These are phyloP conservation scores for Chlorella sp. DNA, from an alignment of 139 green algal genomes.

Conservation along the genomic window DNA sequence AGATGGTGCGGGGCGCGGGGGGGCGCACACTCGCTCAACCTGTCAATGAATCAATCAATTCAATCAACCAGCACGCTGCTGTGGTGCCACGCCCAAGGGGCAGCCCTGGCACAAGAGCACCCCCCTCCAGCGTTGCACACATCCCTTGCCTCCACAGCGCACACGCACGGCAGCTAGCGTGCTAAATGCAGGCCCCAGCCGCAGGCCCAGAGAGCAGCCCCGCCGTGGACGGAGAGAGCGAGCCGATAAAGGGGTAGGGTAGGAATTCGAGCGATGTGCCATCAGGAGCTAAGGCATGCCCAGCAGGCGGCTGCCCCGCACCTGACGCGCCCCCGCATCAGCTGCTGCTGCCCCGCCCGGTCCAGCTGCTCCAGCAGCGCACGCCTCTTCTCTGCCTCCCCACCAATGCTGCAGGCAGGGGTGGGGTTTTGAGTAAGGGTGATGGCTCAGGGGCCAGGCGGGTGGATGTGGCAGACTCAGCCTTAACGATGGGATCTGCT, in stretches of 20 bases:
- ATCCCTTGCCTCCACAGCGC: neutral
- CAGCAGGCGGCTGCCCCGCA: neutral
- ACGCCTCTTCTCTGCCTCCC: conserved; percentile 35
- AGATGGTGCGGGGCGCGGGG: no score
- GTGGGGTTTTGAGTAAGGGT: neutral
- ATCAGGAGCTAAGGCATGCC: no score
- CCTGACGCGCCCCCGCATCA: conserved; percentile 45
- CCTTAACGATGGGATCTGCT: no score
- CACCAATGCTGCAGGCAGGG: neutral
- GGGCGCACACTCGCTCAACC: no score
- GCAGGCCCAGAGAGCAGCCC: neutral
- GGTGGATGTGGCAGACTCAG: neutral
- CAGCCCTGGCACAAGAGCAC: neutral
- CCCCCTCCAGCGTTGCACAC: neutral
- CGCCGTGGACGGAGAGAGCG: no score
- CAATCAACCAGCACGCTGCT: neutral
- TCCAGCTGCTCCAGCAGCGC: conserved; percentile 44
- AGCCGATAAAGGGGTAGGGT: no score
- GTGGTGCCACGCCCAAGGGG: no score
- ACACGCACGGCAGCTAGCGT: neutral
- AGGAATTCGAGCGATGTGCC: no score
- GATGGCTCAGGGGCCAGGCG: neutral
- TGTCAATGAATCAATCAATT: neutral
- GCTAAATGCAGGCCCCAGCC: neutral
- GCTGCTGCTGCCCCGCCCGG: conserved; percentile 37